Percentiles rank a stretch among this genome's conserved stretches.
phyloP scores from a whole-genome alignment of 768 basidiomycete species.

The Porphyrellus cyaneotinctus region DNA sequence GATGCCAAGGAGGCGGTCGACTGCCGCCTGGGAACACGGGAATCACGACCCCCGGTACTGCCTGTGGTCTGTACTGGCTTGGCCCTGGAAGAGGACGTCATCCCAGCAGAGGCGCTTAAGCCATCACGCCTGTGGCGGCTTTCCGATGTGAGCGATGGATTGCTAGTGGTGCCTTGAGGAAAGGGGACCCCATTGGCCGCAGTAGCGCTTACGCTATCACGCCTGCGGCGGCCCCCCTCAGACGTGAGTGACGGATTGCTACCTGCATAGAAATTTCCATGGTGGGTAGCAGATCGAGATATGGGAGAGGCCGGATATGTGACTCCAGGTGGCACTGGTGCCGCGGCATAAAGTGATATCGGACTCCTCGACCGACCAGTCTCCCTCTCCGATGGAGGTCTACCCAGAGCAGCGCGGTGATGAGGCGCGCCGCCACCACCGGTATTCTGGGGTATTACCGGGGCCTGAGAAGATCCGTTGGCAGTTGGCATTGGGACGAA shows the following conservation, averaged over 20 bases:
- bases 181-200: constrained; percentile 22
- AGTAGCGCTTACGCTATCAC: constrained; percentile 18
- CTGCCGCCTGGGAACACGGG: constrained; percentile 15
- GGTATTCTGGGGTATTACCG: constrained; percentile 20
- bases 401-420: constrained; percentile 10
- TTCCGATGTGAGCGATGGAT: constrained; percentile 22
- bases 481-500: constrained; percentile 8
- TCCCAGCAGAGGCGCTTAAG: constrained; percentile 20
- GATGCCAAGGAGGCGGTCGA: constrained; percentile 26
- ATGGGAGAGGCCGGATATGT: constrained; percentile 29
- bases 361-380: constrained; percentile 19
- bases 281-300: constrained; percentile 21
- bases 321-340: constrained; percentile 24
- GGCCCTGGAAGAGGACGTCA: constrained; percentile 18
- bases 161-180: constrained; percentile 4
- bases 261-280: background rate
- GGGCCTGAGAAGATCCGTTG: constrained; percentile 12
- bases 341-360: constrained; percentile 22
- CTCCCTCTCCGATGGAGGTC: constrained; percentile 21
- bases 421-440: constrained; percentile 8
- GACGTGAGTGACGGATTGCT: constrained; percentile 22
- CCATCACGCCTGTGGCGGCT: constrained; percentile 25
- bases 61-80: constrained; percentile 13
- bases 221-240: constrained; percentile 24
- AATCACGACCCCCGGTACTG: constrained; percentile 8